Percentiles rank a stretch among this genome's conserved stretches.
phyloP scores from a whole-genome alignment of 75 land plant genomes.

The Pinus tabuliformis region DNA sequence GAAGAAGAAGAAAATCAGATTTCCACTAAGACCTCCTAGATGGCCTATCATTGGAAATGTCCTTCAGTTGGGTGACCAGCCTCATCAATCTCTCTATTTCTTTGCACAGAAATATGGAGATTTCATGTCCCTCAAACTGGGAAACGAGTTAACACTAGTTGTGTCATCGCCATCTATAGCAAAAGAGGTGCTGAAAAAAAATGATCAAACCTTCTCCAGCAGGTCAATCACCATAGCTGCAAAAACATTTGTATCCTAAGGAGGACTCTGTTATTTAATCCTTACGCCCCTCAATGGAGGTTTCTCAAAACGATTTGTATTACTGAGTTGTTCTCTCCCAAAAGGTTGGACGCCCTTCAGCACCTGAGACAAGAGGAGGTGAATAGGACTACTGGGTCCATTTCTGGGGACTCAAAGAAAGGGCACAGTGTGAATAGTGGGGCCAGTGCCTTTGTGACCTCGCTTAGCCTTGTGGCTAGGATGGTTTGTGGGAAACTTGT shows the following conservation, averaged over 20 bases:
- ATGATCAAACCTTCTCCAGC: neutral
- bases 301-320: constrained; percentile 1
- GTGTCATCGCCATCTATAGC: constrained; percentile 8
- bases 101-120: constrained; percentile 7
- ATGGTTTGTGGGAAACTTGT: neutral
- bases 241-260: neutral
- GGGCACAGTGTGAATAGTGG: neutral
- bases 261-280: neutral
- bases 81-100: neutral
- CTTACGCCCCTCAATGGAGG: neutral
- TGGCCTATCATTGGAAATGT: constrained; percentile 2
- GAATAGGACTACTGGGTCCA: neutral
- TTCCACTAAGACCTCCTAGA: constrained; percentile 1
- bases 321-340: neutral
- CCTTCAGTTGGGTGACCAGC: neutral
- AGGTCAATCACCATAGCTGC: neutral
- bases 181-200: neutral
- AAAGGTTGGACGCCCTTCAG: constrained; percentile 1
- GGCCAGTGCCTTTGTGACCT: neutral
- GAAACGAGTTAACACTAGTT: neutral
- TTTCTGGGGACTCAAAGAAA: neutral
- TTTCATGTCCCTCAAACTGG: constrained; percentile 5
- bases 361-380: constrained; percentile 3
- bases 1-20: neutral
- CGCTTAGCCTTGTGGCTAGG: neutral